phyloP scores from a whole-genome alignment of 371 early-diverging fungal genomes.

The Cokeromyces recurvatus region DNA sequence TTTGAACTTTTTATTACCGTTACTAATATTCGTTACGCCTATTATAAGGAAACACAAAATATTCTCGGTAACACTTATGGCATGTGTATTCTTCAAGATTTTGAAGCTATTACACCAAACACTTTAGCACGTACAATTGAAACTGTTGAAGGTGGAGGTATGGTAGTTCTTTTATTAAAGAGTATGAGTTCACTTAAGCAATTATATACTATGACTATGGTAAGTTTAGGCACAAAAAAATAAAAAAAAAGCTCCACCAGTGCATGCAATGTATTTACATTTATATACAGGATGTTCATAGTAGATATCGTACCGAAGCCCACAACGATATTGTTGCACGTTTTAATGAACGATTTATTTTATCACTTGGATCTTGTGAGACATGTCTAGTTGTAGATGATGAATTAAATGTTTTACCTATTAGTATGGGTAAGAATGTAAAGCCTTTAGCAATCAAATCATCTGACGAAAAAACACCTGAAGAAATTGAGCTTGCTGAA shows the following conservation, averaged over 20 bases:
- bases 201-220: slow-evolving; percentile 97
- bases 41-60: slow-evolving; percentile 98
- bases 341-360: slow-evolving; percentile 97
- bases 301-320: slow-evolving; percentile 90
- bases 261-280: too few species aligned
- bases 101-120: slow-evolving; percentile 98
- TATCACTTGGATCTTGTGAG: slow-evolving; percentile 89
- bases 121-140: slow-evolving; percentile 96
- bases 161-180: slow-evolving; percentile 90
- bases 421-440: slow-evolving; percentile 87
- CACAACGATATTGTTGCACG: slow-evolving; percentile 92
- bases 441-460: slow-evolving; percentile 71
- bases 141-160: slow-evolving; percentile 99
- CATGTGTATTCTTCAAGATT: slow-evolving; percentile 99
- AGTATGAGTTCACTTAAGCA: slow-evolving; percentile 94
- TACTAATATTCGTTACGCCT: slow-evolving; percentile 94
- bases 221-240: too few species aligned
- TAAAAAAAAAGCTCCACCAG: too few species aligned
- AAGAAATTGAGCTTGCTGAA: slow-evolving; percentile 71
- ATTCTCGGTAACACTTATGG: slow-evolving; percentile 99
- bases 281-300: slow-evolving; percentile 93
- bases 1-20: slow-evolving; percentile 95
- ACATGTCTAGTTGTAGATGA: slow-evolving; percentile 95
- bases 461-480: slow-evolving; percentile 55
- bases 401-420: slow-evolving; percentile 93